A percentile compares a stretch with the other conserved stretches of the same genome.
Evolutionary conservation across 352 stramenopile species (phyloP).

Genomic region (Phytopythium cucurbitacearum): DNA sequence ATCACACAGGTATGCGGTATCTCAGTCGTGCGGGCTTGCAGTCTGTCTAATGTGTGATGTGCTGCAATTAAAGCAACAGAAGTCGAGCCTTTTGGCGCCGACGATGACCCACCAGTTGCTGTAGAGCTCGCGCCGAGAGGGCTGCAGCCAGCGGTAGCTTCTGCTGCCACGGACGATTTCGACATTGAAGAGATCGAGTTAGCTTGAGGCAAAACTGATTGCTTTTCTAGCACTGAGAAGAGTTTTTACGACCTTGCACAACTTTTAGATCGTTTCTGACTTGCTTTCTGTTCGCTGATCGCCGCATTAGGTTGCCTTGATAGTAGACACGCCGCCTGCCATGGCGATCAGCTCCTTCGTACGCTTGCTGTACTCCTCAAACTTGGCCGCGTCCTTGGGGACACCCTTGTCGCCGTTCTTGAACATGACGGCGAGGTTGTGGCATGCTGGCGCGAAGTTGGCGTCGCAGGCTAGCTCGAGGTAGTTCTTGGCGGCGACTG

Average conservation of each 20-base stretch:
- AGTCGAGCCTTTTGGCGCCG: background rate
- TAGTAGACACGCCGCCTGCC: constrained; percentile 49
- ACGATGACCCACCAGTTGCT: background rate
- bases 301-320: constrained; percentile 26
- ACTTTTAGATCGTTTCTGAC: background rate
- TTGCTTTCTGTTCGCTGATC: background rate
- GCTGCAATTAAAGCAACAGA: constrained; percentile 1
- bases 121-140: background rate
- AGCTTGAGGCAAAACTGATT: background rate
- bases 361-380: constrained; percentile 72
- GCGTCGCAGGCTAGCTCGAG: constrained; percentile 72
- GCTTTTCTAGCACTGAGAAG: no score
- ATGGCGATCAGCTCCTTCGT: constrained; percentile 75
- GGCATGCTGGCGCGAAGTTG: constrained; percentile 84
- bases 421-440: constrained; percentile 88
- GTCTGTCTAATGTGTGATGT: no score
- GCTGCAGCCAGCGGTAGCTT: background rate
- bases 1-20: no score
- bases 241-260: no score
- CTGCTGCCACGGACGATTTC: constrained; percentile 32
- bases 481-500: constrained; percentile 55
- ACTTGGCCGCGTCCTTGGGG: constrained; percentile 54
- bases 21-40: no score
- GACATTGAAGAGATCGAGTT: constrained; percentile 48
- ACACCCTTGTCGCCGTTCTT: constrained; percentile 82